Evolutionary conservation across 75 land plant genomes (phyloP), one percentile per base, ranked within the genome.

Genomic region (Larix kaempferi): DNA sequence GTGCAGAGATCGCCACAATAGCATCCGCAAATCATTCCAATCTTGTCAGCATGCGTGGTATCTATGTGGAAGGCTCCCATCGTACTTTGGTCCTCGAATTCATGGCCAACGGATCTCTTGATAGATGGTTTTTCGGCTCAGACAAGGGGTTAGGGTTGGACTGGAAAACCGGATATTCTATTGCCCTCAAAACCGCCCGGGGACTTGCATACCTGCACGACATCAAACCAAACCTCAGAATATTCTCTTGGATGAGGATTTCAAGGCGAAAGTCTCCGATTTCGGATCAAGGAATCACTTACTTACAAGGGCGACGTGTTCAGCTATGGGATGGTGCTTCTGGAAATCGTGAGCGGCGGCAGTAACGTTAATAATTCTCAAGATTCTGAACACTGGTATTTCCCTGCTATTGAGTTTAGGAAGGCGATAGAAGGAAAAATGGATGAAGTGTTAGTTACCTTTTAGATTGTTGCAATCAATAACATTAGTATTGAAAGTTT

Each of bases 1-100:
- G 74, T 23, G 82, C 93, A 1, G 95, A 95, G 80, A 88, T 92
- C 5, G 65, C 82, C 4, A 89, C 90, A 6, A 80, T 94, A 61
- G 93, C 93, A 1, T 82, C 85, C 61, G 85, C 87, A 7, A 91
- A 91, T 55, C 98, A 94, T 57, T 74, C 86, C 6, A 94, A 90
- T 65, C 88, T 94, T 21, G 91, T 92, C 1, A 80, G 87, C 41
- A 85, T 94, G 2, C 56, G 82, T 13, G 98, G 98, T 4, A 92
- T 88, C 67, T 90, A 88, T 73, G 57, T 41, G n/a, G 59, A 76
- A 14, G 82, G 76, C 1, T 79, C 82, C n/a, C 80, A 85, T 16
- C 74, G 81, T 10, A 80, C 76, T 33, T 78, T 89, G 0, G 85
- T 92, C 33, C 89, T 89, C 65, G 94, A 92, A 21, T 88, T 82